Evolutionary conservation across 228 moss, liverwort and hornwort genomes (phyloP).

Genomic region (Sphagnum fallax): DNA sequence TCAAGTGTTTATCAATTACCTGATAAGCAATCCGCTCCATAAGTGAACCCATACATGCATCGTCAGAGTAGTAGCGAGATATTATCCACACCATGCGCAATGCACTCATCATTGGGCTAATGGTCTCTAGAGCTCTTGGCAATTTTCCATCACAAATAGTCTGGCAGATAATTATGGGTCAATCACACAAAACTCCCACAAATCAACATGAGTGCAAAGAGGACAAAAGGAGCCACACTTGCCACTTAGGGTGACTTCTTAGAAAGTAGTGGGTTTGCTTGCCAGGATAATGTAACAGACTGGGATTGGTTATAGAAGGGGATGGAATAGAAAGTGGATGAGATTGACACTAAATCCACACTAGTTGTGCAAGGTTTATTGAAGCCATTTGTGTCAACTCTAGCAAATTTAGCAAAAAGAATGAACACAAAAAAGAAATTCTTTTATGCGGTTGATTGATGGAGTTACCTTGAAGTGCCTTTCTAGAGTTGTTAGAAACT

Average conservation of each 20-base stretch:
- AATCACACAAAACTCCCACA: no score
- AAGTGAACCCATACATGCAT: constrained; percentile 64
- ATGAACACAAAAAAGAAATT: not conserved
- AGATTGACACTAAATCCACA: no score
- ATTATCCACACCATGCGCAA: constrained; percentile 92
- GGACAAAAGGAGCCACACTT: no score
- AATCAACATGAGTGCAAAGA: no score
- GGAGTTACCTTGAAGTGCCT: constrained; percentile 72
- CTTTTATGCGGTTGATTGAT: not conserved
- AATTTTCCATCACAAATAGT: constrained; percentile 59
- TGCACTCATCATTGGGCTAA: constrained; percentile 88
- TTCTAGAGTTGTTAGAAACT: constrained; percentile 72
- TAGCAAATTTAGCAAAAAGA: no score
- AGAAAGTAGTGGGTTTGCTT: no score
- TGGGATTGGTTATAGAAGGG: no score
- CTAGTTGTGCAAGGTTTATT: no score
- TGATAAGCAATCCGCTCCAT: constrained; percentile 73
- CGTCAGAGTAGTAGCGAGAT: constrained; percentile 76
- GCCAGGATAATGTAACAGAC: no score
- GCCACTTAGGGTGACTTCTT: no score
- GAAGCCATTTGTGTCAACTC: no score
- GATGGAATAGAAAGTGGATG: no score
- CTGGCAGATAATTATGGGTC: constrained; percentile 12
- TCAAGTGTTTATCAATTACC: constrained; percentile 12
- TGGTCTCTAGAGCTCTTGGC: constrained; percentile 48